These are phyloP conservation scores for Russula foetens DNA, from an alignment of 768 basidiomycete genomes.

Conservation along the genomic window DNA sequence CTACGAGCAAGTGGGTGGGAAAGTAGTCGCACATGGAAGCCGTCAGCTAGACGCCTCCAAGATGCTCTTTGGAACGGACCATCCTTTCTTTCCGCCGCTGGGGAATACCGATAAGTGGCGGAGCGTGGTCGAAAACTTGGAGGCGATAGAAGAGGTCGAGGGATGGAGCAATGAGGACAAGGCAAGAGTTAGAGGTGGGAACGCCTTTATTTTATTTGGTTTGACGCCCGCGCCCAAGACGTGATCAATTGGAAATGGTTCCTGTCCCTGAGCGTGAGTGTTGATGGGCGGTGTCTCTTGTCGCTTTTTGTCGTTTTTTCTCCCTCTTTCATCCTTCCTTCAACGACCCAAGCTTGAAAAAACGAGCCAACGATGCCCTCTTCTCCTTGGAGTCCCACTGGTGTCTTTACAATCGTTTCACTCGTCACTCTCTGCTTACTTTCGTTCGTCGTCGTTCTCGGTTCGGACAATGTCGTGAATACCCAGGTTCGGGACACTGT, in stretches of 20 bases:
- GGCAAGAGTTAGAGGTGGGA: constrained; percentile 58
- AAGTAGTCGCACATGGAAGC: constrained; percentile 26
- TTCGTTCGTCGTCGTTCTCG: background rate
- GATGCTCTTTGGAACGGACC: constrained; percentile 81
- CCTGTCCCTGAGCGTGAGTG: constrained; percentile 20
- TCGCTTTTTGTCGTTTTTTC: background rate
- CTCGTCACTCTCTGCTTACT: constrained; percentile 4
- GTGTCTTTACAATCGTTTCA: constrained; percentile 18
- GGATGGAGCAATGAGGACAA: constrained; percentile 56
- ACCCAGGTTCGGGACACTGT: background rate
- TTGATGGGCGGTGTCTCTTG: too few species aligned
- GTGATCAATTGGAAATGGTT: too few species aligned
- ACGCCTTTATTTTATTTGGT: constrained; percentile 66
- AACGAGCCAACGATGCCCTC: constrained; percentile 8
- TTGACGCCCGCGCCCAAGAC: background rate
- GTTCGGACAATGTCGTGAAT: background rate
- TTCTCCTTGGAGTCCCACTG: background rate
- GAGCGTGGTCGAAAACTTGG: constrained; percentile 79
- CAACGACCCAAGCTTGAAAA: background rate
- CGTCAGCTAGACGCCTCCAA: constrained; percentile 46
- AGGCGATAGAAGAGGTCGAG: constrained; percentile 61
- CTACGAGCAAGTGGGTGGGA: constrained; percentile 28
- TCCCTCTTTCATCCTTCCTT: background rate
- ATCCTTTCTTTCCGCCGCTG: constrained; percentile 87
- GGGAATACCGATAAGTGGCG: constrained; percentile 61